phyloP scores from a whole-genome alignment of 192 early-diverging fungal species.

The Kickxella alabastrina region DNA sequence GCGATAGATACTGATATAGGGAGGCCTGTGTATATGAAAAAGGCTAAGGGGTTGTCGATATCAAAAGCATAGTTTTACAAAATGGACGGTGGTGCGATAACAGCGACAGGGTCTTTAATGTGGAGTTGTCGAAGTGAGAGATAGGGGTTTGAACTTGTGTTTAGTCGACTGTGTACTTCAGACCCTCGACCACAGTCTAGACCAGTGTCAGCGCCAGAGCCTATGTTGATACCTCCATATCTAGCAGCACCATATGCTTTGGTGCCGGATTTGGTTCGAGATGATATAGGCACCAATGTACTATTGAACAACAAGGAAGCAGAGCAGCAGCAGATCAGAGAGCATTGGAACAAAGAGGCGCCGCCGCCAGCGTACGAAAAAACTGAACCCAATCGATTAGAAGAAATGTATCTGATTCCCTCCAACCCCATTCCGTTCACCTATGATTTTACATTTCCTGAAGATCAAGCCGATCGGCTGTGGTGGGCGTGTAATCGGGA shows the following conservation, averaged over 20 bases:
- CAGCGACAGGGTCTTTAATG: neutral
- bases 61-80: constrained; percentile 1
- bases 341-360: constrained; percentile 17
- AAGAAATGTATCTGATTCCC: constrained; percentile 11
- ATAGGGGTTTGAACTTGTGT: constrained; percentile 31
- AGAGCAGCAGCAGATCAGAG: constrained; percentile 3
- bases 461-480: neutral
- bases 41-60: constrained; percentile 4
- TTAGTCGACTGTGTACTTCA: constrained; percentile 4
- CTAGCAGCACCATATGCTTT: neutral
- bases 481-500: constrained; percentile 31
- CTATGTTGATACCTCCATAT: too few relatives aligned
- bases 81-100: neutral
- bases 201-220: too few relatives aligned
- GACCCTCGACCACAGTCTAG: too few relatives aligned
- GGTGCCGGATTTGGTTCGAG: neutral
- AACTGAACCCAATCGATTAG: constrained; percentile 4
- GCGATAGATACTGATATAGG: constrained; percentile 14
- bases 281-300: neutral
- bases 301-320: constrained; percentile 28
- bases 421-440: constrained; percentile 17
- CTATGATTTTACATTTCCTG: constrained; percentile 23
- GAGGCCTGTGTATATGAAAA: constrained; percentile 3
- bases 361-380: constrained; percentile 46
- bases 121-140: constrained; percentile 29